phyloP scores from a whole-genome alignment of 345 rosid genomes.

The Citrus sp. region DNA sequence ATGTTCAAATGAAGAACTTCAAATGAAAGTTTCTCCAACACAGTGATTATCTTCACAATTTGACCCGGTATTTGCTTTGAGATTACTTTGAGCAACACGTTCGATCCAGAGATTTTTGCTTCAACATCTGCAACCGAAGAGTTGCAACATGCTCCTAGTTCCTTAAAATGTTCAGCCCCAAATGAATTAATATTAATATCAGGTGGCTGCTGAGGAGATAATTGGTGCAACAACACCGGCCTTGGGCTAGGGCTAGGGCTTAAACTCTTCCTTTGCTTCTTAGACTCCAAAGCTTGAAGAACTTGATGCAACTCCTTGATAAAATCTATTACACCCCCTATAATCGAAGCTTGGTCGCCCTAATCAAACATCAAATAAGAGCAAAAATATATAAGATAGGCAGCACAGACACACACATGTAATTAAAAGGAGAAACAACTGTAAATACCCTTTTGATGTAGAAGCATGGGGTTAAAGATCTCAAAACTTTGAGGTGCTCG shows the following conservation, averaged over 20 bases:
- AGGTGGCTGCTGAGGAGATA: conserved; percentile 30
- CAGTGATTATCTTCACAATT: conserved; percentile 59
- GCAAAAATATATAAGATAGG: neutral
- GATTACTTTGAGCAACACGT: conserved; percentile 65
- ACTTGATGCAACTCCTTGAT: conserved; percentile 89
- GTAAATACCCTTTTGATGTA: conserved; percentile 77
- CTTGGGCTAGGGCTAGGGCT: conserved; percentile 53
- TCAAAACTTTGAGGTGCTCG: conserved; percentile 80
- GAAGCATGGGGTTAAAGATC: conserved; percentile 90
- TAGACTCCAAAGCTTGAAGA: conserved; percentile 73
- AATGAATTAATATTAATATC: conserved; percentile 11
- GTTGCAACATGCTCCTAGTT: conserved; percentile 68
- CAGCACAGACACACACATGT: neutral
- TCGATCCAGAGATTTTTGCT: conserved; percentile 84
- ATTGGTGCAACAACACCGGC: conserved; percentile 19
- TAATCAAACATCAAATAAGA: conserved; percentile 12
- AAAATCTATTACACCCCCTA: conserved; percentile 89
- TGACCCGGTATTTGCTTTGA: conserved; percentile 59
- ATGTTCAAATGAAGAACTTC: conserved; percentile 81
- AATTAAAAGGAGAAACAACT: neutral
- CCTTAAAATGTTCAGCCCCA: conserved; percentile 30
- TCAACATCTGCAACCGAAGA: conserved; percentile 88
- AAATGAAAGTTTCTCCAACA: conserved; percentile 72
- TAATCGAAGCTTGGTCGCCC: conserved; percentile 98
- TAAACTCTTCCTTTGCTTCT: conserved; percentile 75